These are phyloP conservation scores for Collybiopsis confluens DNA, from an alignment of 768 basidiomycete genomes.

Conservation along the genomic window DNA sequence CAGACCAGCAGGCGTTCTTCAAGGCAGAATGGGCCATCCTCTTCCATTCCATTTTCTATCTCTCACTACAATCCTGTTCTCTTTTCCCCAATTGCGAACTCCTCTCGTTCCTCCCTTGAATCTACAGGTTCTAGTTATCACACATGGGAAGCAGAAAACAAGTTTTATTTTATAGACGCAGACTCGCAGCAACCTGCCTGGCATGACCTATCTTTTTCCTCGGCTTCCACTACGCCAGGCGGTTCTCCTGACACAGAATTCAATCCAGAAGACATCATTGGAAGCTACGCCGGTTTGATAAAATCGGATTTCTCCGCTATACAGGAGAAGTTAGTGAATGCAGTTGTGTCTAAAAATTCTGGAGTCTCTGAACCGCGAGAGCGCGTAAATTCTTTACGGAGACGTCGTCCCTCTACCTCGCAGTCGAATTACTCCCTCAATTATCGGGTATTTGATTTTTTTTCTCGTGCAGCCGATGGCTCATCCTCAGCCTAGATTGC, in stretches of 20 bases:
- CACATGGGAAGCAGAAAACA: conserved; percentile 64
- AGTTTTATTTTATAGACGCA: conserved; percentile 50
- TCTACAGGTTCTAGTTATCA: conserved; percentile 85
- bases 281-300: conserved; percentile 61
- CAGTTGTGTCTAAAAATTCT: conserved; percentile 52
- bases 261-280: conserved; percentile 65
- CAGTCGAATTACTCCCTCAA: conserved; percentile 69
- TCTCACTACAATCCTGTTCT: conserved; percentile 53
- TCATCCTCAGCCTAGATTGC: conserved; percentile 38
- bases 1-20: conserved; percentile 48
- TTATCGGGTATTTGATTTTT: conserved; percentile 21
- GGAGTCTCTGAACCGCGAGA: conserved; percentile 51
- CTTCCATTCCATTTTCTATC: conserved; percentile 48
- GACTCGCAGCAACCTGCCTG: conserved; percentile 51
- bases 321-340: conserved; percentile 71
- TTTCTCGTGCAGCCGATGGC: neutral
- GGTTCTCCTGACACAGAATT: conserved; percentile 50
- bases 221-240: conserved; percentile 42
- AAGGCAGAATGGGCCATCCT: conserved; percentile 41
- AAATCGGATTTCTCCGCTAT: conserved; percentile 68
- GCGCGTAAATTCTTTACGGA: conserved; percentile 66
- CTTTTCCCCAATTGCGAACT: conserved; percentile 69
- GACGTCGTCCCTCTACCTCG: conserved; percentile 77
- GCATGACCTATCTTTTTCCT: conserved; percentile 55
- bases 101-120: conserved; percentile 75